Conservation (phyloP, 441 rosid genomes). For the Isatis lusitanica region DNA sequence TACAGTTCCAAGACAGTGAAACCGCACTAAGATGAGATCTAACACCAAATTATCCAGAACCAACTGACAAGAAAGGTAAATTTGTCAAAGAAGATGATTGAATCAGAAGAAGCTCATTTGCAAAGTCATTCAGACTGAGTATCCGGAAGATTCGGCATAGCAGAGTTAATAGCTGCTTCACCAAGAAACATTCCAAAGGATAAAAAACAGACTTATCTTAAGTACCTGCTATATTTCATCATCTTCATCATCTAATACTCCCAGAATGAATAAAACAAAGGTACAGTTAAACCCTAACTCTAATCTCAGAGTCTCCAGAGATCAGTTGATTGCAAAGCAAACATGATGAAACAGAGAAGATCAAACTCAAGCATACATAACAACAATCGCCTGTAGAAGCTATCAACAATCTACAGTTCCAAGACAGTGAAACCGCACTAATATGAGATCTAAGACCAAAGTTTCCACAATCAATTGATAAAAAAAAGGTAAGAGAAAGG, state of each 20-base stretch:
- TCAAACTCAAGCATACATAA: not conserved
- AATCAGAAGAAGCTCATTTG: constrained; percentile 35
- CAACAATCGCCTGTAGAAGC: not conserved
- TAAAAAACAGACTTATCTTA: constrained; percentile 18
- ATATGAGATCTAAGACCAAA: not conserved
- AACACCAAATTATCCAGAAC: not conserved
- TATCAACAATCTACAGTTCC: not conserved
- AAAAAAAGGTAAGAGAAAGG: no score
- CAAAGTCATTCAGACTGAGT: constrained; percentile 24
- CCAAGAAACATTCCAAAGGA: constrained; percentile 35
- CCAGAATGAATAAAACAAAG: not conserved
- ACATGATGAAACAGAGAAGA: not conserved
- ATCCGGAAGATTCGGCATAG: constrained; percentile 32
- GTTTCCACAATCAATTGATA: no score
- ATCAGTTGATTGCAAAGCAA: not conserved
- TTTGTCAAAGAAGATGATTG: constrained; percentile 23
- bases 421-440: not conserved
- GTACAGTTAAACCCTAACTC: not conserved
- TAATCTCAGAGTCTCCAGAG: not conserved
- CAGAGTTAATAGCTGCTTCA: constrained; percentile 22
- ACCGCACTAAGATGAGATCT: not conserved
- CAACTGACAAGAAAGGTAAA: no score
- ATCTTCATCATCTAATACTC: constrained; percentile 31
- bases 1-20: not conserved
- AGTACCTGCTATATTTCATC: constrained; percentile 40